Evolutionary conservation across 1,284 basidiomycete genomes (phyloP).

Genomic region (Sanghuangporus weigelae): DNA sequence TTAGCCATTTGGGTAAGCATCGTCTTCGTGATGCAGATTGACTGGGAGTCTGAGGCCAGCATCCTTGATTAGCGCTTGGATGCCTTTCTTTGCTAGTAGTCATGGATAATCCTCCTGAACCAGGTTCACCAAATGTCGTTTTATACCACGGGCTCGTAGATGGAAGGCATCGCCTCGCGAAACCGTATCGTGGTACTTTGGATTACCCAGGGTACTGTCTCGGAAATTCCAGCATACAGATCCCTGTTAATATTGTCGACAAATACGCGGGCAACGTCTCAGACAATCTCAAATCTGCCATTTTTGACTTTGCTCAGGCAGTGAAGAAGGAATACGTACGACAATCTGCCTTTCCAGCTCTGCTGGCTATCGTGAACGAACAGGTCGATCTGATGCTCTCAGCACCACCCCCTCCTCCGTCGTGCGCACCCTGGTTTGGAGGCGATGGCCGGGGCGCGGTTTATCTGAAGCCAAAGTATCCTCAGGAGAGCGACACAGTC

Average conservation of each 20-base stretch:
- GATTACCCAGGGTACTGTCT: constrained; percentile 18
- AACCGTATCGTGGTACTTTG: constrained; percentile 2
- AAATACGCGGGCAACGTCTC: not conserved
- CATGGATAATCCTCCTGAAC: constrained; percentile 17
- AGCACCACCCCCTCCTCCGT: constrained; percentile 13
- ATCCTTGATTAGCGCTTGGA: constrained; percentile 5
- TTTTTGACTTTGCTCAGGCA: constrained; percentile 11
- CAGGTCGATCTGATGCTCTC: constrained; percentile 1
- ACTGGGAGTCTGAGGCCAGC: not conserved
- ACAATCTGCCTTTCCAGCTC: constrained; percentile 12
- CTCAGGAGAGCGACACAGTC: not conserved
- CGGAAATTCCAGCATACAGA: constrained; percentile 12
- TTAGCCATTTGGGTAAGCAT: constrained; percentile 6
- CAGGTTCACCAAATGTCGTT: constrained; percentile 1
- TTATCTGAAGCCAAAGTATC: constrained; percentile 12
- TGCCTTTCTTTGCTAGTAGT: constrained; percentile 7
- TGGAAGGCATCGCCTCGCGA: constrained; percentile 3
- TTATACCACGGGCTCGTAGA: constrained; percentile 16
- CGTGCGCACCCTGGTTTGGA: constrained; percentile 19
- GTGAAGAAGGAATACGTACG: constrained; percentile 15
- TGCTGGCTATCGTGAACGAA: constrained; percentile 11
- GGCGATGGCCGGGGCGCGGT: constrained; percentile 17
- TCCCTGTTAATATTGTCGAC: constrained; percentile 11
- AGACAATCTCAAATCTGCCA: not conserved
- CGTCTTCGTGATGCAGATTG: not conserved